Evolutionary conservation across 2,329 filamentous ascomycete genomes (phyloP), one percentile per base, ranked within the genome.

Genomic region (Arthrobotrys musiformis): DNA sequence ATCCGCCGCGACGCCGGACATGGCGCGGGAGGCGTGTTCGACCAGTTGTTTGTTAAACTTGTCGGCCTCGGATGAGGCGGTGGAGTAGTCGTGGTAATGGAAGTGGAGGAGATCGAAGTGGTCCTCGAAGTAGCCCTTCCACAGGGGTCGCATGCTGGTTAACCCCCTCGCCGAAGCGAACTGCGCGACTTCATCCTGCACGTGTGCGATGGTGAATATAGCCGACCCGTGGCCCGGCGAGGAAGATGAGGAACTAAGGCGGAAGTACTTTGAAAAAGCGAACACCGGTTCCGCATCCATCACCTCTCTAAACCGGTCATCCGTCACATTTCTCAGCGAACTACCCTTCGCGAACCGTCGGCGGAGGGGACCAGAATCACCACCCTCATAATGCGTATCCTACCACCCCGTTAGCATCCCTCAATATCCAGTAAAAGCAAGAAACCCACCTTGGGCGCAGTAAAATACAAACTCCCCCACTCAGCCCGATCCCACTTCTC

Each of bases 381-480:
- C 93, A 78, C 88, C 89, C 83, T 94, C 89, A 81, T 94, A 90
- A 26, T 87, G 85, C 17, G 88, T 89, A 81, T 90, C 87, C 79
- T 86, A 54, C 19, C 9, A 13, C 5, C 26, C 37, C 13, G 2
- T 46, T 48, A 48, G 8, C 26, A 1, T 46, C 42, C 35, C n/a
- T 2, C 13, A 37, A 15, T 22, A n/a, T 61, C 35, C 19, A 58
- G 2, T 13, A 24, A 15, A 17, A 17, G 9, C 19, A 60, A 17
- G 2, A 42, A 35, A 82, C 8, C 9, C 82, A 86, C 85, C 48
- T 86, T 85, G 22, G 93, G 92, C 1, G 87, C 92, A 22, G 91
- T 91, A 82, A 96, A 93, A 83, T 92, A 88, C 70, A 96, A 83
- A 28, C 89, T 91, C 2, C 93, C 93, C 93, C 93, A 96, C 87